phyloP scores from a whole-genome alignment of 2,329 filamentous ascomycete genomes.

The Claviceps purpurea region DNA sequence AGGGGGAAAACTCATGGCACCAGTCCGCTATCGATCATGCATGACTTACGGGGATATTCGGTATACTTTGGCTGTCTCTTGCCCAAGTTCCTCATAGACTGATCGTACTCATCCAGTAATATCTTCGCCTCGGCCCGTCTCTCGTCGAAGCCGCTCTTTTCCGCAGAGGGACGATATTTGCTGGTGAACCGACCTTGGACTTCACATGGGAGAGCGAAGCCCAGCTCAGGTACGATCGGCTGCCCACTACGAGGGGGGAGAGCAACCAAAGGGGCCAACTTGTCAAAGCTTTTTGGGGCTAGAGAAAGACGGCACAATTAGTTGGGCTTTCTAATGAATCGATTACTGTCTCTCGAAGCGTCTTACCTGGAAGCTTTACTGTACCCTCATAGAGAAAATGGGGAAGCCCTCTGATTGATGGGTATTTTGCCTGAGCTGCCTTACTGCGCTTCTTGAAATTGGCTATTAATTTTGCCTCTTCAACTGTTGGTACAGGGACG shows the following conservation, averaged over 20 bases:
- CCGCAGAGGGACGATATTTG: slow-evolving; percentile 26
- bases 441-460: slow-evolving; percentile 26
- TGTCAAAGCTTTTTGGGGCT: slow-evolving; percentile 31
- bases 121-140: slow-evolving; percentile 25
- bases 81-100: slow-evolving; percentile 26
- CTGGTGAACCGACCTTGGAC: slow-evolving; percentile 29
- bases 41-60: slow-evolving; percentile 27
- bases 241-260: slow-evolving; percentile 25
- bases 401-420: slow-evolving; percentile 25
- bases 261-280: slow-evolving; percentile 29
- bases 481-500: slow-evolving; percentile 18
- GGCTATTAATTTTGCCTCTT: slow-evolving; percentile 22
- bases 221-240: slow-evolving; percentile 25
- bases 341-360: neutral
- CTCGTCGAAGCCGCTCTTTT: slow-evolving; percentile 28
- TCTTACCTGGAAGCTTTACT: slow-evolving; percentile 24
- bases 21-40: neutral
- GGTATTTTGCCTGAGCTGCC: slow-evolving; percentile 23
- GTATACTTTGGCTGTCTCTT: slow-evolving; percentile 32
- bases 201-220: slow-evolving; percentile 27
- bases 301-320: neutral
- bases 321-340: neutral
- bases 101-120: slow-evolving; percentile 27
- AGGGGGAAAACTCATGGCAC: neutral
- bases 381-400: slow-evolving; percentile 24